phyloP scores from a whole-genome alignment of 2,329 filamentous ascomycete species.

The Claviceps maximensis region DNA sequence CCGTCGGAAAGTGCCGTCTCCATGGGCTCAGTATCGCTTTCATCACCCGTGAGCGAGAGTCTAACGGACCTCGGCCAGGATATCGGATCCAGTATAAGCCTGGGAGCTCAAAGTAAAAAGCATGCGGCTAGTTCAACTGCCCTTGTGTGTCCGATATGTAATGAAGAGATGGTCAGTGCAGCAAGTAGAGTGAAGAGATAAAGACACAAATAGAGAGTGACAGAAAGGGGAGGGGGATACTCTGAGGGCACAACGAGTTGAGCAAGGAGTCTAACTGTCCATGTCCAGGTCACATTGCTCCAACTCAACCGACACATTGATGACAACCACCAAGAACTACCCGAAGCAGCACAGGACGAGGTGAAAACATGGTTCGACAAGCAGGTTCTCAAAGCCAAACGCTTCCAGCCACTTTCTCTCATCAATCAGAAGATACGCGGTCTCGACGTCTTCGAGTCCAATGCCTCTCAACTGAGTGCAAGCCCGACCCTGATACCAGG shows the following conservation, averaged over 20 bases:
- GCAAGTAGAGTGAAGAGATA: not conserved
- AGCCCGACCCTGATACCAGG: conserved; percentile 19
- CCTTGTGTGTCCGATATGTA: conserved; percentile 93
- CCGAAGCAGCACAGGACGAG: conserved; percentile 80
- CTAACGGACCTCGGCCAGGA: conserved; percentile 63
- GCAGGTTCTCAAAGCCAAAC: conserved; percentile 85
- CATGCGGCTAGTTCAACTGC: conserved; percentile 36
- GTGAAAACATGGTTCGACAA: conserved; percentile 96
- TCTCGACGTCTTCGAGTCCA: conserved; percentile 86
- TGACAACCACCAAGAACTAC: conserved; percentile 79
- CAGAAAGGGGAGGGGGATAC: not conserved
- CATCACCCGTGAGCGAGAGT: conserved; percentile 45
- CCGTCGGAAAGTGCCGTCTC: conserved; percentile 63
- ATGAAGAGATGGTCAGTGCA: conserved; percentile 77
- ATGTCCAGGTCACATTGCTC: conserved; percentile 63
- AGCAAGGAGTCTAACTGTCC: not conserved
- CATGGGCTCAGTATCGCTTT: conserved; percentile 56
- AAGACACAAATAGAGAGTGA: not conserved
- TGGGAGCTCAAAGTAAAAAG: conserved; percentile 42
- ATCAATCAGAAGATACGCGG: conserved; percentile 90
- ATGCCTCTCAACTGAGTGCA: conserved; percentile 44
- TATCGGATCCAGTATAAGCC: conserved; percentile 65
- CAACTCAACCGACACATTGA: conserved; percentile 82
- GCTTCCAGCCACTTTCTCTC: conserved; percentile 80
- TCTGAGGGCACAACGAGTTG: too few species aligned